These are phyloP conservation scores for Tulasnella sp. DNA, from an alignment of 768 basidiomycete species.

Conservation along the genomic window DNA sequence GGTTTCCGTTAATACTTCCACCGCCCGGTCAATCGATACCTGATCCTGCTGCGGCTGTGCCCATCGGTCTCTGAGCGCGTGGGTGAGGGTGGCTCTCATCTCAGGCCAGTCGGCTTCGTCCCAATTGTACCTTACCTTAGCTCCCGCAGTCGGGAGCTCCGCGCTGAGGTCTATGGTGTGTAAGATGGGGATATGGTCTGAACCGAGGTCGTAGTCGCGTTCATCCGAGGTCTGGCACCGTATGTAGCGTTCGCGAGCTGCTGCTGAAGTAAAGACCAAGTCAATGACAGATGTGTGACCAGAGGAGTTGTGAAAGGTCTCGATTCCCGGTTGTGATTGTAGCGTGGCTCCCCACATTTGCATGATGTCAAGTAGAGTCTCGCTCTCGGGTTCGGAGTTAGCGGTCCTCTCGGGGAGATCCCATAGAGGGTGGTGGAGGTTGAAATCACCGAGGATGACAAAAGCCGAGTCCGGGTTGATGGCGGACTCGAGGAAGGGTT, in stretches of 20 bases:
- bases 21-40: neutral
- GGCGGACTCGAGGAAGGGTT: neutral
- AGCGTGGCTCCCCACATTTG: neutral
- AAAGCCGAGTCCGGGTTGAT: neutral
- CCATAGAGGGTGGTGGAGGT: conserved; percentile 20
- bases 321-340: conserved; percentile 11
- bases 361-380: neutral
- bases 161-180: neutral
- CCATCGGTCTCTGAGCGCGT: neutral
- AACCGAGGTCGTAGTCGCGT: conserved; percentile 9
- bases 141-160: neutral
- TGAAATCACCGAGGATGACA: conserved; percentile 15
- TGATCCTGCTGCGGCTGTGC: neutral
- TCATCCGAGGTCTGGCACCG: conserved; percentile 2
- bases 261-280: conserved; percentile 9
- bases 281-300: conserved; percentile 15
- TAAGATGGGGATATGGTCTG: conserved; percentile 15
- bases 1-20: neutral
- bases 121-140: neutral
- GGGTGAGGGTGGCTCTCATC: no score
- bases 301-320: conserved; percentile 16
- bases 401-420: conserved; percentile 7
- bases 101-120: neutral
- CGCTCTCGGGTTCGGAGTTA: neutral
- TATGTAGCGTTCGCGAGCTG: neutral